Base-by-base conservation (phyloP, 2,329 filamentous ascomycete genomes). In the Herpomyces periplanetae region DNA sequence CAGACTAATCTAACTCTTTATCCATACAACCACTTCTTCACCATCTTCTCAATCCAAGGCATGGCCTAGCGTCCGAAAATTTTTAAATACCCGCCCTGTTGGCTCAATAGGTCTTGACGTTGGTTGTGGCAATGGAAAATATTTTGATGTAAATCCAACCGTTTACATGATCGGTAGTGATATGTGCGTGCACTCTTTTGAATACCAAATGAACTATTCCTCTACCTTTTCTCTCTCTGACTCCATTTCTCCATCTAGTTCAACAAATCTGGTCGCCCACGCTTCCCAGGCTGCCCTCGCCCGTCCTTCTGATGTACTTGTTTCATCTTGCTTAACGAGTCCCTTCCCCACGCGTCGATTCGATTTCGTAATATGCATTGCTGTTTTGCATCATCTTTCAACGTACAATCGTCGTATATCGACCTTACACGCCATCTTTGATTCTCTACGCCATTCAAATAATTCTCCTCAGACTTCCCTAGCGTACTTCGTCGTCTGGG, bases 71-170 rank as follows among this genome's bases (percentile, higher is more conserved):
- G 65, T 91, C 21, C 54, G 71, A 25, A 44, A 45, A 13, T 91
- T 88, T 35, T 50, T 91, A 13, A 41, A 45, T 19, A 42, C 44
- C 13, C 51, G 64, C 18, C 34, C 47, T 0, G 41, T 56, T 6
- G 75, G 73, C 11, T 51, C 65, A 19, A 41, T 91, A 21, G 80
- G 80, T 5, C 47, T 87, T 13, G 80, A 96, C 38, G 49, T 91
- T 22, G 80, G 80, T 24, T 91, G 80, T 40, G 80, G 80, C 23
- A 96, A 96, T 41, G 80, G 80, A 28, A 91, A 91, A 45, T 88
- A 91, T 36, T 45, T 91, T 24, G 44, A 51, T 24, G 63, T 85
- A 22, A 84, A 84, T 39, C 49, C 47, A 10, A 40, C 53, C 29
- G 41, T 87, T 18, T 71, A 65, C 41, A 61, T 88, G 20, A 36